Evolutionary conservation across 169 alveolate genomes (phyloP).

Genomic region (Theileria annulata): DNA sequence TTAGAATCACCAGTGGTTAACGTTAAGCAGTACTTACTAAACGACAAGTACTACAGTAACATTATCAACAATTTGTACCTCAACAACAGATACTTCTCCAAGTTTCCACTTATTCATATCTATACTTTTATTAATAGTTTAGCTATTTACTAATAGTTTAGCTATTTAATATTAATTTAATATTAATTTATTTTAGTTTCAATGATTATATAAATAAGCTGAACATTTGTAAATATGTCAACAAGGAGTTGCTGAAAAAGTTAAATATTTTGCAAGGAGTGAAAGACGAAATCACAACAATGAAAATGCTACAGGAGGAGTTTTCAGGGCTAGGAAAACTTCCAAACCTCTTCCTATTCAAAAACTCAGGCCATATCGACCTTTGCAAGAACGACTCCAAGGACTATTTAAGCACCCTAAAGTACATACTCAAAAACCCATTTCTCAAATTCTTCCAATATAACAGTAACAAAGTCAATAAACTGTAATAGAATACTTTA

Average conservation of each 20-base stretch:
- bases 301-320: constrained; percentile 43
- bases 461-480: constrained; percentile 9
- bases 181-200: constrained; percentile 9
- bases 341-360: constrained; percentile 37
- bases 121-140: constrained; percentile 12
- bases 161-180: constrained; percentile 7
- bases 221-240: constrained; percentile 22
- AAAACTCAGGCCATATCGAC: constrained; percentile 52
- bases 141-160: background rate
- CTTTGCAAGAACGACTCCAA: constrained; percentile 14
- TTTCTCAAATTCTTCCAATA: constrained; percentile 16
- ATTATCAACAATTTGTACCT: background rate
- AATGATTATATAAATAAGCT: constrained; percentile 43
- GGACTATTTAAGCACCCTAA: constrained; percentile 41
- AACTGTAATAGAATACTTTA: background rate
- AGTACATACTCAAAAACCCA: constrained; percentile 20
- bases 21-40: constrained; percentile 18
- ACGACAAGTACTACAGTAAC: constrained; percentile 29
- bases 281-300: constrained; percentile 46
- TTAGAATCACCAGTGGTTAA: constrained; percentile 65
- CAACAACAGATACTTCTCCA: constrained; percentile 4
- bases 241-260: constrained; percentile 14
- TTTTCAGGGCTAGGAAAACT: background rate
- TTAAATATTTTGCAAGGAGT: constrained; percentile 59
- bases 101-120: background rate